Base-by-base conservation (phyloP, 805 yeast genomes). In the Saccharomycopsis babjevae region DNA sequence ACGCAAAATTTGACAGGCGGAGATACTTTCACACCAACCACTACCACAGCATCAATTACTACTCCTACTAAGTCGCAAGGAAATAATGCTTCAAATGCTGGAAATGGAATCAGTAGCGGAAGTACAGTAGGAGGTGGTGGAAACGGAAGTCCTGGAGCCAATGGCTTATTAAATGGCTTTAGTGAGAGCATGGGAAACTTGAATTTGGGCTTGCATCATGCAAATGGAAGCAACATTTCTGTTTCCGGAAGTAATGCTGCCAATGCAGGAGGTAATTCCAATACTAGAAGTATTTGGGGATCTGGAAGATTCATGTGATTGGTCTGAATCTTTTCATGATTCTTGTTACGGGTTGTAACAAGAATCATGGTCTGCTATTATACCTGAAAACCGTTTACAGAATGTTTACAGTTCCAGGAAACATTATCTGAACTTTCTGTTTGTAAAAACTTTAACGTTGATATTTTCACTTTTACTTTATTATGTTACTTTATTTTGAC, bases 1-100 rank as follows among this genome's bases (percentile, higher is more conserved):
- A 58, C 61, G 15, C 65, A 62, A 58, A 62, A 62, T 32, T 56
- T 62, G 39, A 62, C 65, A 8, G 65, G 65, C 11, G 65, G 65
- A 13, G 65, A 62, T 40, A 60, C 63, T 34, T 62, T 60, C 28
- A 58, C 65, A 1, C 58, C 62, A 5, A 54, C 61, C 1, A 46
- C 52, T 2, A 46, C 30, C 15, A 13, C 52, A 5, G 10, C 52
- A 8, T 20, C 52, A 22, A 18, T 6, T 46, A 13, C n/a, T 22
- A 46, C 52, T 3, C 32, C 52, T 4, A 56, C 59, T 16, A 42
- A 16, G 20, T 20, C 55, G 7, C 22, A 38, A 28, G 20, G 32
- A n/a, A 32, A 42, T 38, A 28, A n/a, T 40, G 32, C 36, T 32
- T 8, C 55, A n/a, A 57, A 18, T 50, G 28, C 3, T 36, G 42